Conservation (phyloP, 768 basidiomycete genomes). For the Dacryopinax primogenitus region DNA sequence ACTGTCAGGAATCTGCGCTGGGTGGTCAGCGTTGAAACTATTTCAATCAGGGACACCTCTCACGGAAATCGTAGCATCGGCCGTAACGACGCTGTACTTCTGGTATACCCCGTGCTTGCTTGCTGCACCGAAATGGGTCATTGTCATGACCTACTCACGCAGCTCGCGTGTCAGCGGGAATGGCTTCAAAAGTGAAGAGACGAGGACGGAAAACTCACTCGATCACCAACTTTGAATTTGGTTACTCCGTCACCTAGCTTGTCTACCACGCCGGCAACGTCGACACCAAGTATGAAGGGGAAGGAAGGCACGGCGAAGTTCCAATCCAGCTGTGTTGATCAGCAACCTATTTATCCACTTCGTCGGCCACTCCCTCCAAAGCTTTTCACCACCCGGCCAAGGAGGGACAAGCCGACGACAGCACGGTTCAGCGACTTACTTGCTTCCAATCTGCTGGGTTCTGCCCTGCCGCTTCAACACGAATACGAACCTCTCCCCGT, state of each 20-base stretch:
- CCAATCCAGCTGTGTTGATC: constrained; percentile 9
- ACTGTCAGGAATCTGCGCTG: constrained; percentile 34
- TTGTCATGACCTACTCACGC: constrained; percentile 4
- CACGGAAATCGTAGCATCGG: background rate
- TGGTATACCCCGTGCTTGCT: constrained; percentile 10
- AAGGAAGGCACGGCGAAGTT: constrained; percentile 20
- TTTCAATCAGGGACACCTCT: background rate
- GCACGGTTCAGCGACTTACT: background rate
- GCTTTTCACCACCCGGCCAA: too few relatives aligned
- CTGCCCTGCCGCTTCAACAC: constrained; percentile 30
- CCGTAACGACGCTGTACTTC: constrained; percentile 2
- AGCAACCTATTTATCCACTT: background rate
- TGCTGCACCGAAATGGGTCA: background rate
- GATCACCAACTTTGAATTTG: constrained; percentile 39
- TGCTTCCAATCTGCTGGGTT: constrained; percentile 44
- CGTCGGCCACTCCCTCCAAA: too few relatives aligned
- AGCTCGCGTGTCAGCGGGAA: background rate
- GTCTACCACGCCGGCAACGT: constrained; percentile 41
- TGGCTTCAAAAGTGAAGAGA: background rate
- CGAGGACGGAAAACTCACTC: constrained; percentile 32
- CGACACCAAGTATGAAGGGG: constrained; percentile 38
- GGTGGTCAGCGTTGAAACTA: background rate
- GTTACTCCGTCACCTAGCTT: constrained; percentile 41
- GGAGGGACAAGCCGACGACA: background rate
- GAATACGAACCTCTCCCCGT: constrained; percentile 11